phyloP scores from a whole-genome alignment of 768 basidiomycete species.

The Tricholoma bakamatsutake region DNA sequence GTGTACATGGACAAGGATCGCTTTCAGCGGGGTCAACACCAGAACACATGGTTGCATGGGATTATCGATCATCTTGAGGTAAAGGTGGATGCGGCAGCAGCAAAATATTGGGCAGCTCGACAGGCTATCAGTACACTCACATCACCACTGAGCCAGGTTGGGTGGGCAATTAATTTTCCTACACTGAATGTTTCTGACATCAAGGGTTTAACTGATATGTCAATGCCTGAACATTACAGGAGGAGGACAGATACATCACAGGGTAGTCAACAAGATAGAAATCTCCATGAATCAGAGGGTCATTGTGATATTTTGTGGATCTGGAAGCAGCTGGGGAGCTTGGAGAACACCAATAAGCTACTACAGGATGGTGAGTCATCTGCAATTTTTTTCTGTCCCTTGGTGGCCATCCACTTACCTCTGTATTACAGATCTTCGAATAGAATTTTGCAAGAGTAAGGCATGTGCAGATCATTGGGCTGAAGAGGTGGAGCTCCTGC shows the following conservation, averaged over 20 bases:
- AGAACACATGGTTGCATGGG: background rate
- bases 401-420: background rate
- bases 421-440: slow-evolving; percentile 2
- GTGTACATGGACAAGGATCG: background rate
- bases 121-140: slow-evolving; percentile 3
- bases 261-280: background rate
- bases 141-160: background rate
- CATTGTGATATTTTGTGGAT: slow-evolving; percentile 12
- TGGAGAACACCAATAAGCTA: background rate
- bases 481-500: slow-evolving; percentile 8
- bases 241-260: background rate
- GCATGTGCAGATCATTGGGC: slow-evolving; percentile 8
- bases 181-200: slow-evolving; percentile 6
- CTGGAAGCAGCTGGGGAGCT: slow-evolving; percentile 10
- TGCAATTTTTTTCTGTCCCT: background rate
- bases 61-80: background rate
- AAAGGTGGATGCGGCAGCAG: too few species aligned
- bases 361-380: slow-evolving; percentile 9
- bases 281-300: slow-evolving; percentile 4
- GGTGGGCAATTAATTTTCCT: slow-evolving; percentile 5
- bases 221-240: background rate
- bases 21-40: background rate
- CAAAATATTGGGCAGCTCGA: slow-evolving; percentile 7
- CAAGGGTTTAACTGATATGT: background rate
- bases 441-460: slow-evolving; percentile 9